A percentile compares a stretch with the other conserved stretches of the same genome.
Evolutionary conservation across 179 eudicot species (phyloP).

Genomic region (Silene coronaria): DNA sequence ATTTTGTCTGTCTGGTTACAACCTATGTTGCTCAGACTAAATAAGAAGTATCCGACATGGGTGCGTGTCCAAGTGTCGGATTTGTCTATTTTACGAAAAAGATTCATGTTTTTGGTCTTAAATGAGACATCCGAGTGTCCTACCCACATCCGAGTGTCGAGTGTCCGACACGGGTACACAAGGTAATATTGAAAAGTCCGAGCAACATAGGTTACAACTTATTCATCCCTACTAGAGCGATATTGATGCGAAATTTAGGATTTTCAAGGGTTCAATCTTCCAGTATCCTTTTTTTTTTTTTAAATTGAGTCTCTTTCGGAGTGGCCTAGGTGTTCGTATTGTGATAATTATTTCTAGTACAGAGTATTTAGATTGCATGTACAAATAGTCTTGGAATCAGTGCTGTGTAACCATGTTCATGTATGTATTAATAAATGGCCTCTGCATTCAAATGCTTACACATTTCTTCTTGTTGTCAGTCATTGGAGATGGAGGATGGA

Average conservation of each 20-base stretch:
- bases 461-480: slow-evolving; percentile 33
- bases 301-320: too few species aligned
- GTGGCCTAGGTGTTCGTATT: not conserved
- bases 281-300: too few species aligned
- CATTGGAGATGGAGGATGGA: slow-evolving; percentile 61
- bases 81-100: too few species aligned
- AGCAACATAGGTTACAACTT: not conserved
- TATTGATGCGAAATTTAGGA: not conserved
- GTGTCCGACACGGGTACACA: too few species aligned
- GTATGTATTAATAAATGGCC: not conserved
- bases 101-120: too few species aligned
- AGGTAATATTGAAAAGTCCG: too few species aligned
- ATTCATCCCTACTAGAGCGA: not conserved
- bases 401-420: not conserved
- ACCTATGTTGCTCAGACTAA: too few species aligned
- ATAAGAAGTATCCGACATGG: too few species aligned
- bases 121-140: too few species aligned
- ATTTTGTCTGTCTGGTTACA: too few species aligned
- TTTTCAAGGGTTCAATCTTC: not conserved
- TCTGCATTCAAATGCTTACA: not conserved
- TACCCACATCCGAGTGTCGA: too few species aligned
- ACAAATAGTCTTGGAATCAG: not conserved
- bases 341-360: not conserved
- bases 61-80: too few species aligned
- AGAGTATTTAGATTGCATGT: not conserved